Percentiles rank a stretch among this genome's conserved stretches.
Evolutionary conservation across 768 basidiomycete genomes (phyloP).

Genomic region (Pleurotus tuber-regium): DNA sequence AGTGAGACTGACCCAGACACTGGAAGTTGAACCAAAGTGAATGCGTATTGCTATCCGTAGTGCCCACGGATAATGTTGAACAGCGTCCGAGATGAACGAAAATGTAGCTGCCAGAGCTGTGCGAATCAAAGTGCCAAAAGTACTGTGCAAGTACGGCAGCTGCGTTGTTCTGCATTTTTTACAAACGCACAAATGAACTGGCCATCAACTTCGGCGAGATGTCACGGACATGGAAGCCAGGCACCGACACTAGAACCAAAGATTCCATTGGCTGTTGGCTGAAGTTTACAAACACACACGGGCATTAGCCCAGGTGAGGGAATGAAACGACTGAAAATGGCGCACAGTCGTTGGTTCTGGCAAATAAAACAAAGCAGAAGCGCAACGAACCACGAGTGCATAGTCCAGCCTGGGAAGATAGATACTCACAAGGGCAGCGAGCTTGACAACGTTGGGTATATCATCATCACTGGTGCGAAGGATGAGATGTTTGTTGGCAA

Average conservation of each 20-base stretch:
- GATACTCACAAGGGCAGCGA: slow-evolving; percentile 54
- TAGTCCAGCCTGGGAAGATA: slow-evolving; percentile 1
- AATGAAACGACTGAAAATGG: not conserved
- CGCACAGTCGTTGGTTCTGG: slow-evolving; percentile 6
- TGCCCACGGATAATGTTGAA: too few relatives aligned
- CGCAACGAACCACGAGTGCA: not conserved
- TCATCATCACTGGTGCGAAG: slow-evolving; percentile 68
- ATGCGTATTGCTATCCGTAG: too few relatives aligned
- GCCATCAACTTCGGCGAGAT: slow-evolving; percentile 10
- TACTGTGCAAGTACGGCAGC: not conserved
- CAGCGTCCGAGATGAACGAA: too few relatives aligned
- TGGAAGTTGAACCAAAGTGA: too few relatives aligned
- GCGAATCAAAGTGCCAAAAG: too few relatives aligned
- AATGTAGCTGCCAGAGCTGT: too few relatives aligned
- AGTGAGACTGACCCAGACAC: too few relatives aligned
- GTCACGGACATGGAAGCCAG: slow-evolving; percentile 4
- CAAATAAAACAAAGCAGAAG: not conserved
- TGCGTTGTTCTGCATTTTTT: slow-evolving; percentile 1
- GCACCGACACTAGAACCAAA: not conserved
- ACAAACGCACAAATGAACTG: slow-evolving; percentile 6
- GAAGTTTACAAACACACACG: not conserved
- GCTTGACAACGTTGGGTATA: slow-evolving; percentile 52
- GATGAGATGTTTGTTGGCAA: slow-evolving; percentile 62
- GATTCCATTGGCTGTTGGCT: not conserved
- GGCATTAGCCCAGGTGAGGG: not conserved